phyloP scores from a whole-genome alignment of 2,329 filamentous ascomycete species.

The Aspergillus ustus region DNA sequence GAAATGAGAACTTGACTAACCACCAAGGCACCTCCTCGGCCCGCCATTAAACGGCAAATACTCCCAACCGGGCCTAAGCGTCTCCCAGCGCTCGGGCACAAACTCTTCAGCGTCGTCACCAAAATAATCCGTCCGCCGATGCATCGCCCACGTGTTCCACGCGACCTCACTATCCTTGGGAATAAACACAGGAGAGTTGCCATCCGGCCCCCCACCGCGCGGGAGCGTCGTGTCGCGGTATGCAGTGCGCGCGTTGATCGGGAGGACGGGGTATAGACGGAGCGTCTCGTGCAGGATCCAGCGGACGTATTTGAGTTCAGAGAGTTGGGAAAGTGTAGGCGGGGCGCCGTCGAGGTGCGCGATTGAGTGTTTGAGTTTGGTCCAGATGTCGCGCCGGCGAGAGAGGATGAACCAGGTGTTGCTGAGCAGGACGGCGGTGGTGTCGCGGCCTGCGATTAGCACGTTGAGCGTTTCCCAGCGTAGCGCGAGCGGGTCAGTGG shows the following conservation, averaged over 20 bases:
- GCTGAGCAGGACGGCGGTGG: conserved; percentile 53
- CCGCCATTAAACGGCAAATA: conserved; percentile 78
- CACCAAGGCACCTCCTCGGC: conserved; percentile 72
- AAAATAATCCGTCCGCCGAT: conserved; percentile 63
- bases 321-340: conserved; percentile 20
- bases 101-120: conserved; percentile 57
- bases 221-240: conserved; percentile 50
- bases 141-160: conserved; percentile 74
- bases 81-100: conserved; percentile 72
- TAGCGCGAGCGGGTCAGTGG: conserved; percentile 51
- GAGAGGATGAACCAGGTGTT: conserved; percentile 35
- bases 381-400: conserved; percentile 22
- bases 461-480: conserved; percentile 57
- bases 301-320: conserved; percentile 42
- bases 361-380: conserved; percentile 8
- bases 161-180: conserved; percentile 67
- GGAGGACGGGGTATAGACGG: conserved; percentile 52
- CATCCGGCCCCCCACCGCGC: conserved; percentile 64
- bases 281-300: conserved; percentile 43
- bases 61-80: conserved; percentile 66
- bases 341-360: conserved; percentile 10
- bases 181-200: conserved; percentile 64
- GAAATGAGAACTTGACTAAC: no score
- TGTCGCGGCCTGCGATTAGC: conserved; percentile 59
- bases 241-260: conserved; percentile 49